These are phyloP conservation scores for Melanogaster broomeanus DNA, from an alignment of 768 basidiomycete species.

Conservation along the genomic window DNA sequence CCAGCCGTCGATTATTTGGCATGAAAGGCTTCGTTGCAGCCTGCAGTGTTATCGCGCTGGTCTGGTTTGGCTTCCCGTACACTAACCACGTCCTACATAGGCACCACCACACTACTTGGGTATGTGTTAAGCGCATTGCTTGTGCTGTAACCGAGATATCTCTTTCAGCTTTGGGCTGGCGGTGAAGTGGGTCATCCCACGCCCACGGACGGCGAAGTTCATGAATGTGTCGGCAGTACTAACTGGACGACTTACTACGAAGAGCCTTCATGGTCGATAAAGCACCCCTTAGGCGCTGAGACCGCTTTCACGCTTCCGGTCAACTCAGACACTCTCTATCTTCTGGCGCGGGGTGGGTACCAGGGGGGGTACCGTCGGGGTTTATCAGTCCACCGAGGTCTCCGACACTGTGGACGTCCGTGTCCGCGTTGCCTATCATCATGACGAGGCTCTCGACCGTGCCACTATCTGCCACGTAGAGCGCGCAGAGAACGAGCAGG, in stretches of 20 bases:
- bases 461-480: conserved; percentile 33
- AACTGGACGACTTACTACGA: conserved; percentile 28
- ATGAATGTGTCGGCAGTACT: conserved; percentile 15
- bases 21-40: conserved; percentile 10
- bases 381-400: conserved; percentile 30
- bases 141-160: background rate
- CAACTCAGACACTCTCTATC: conserved; percentile 29
- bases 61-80: conserved; percentile 14
- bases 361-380: conserved; percentile 29
- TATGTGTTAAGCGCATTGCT: background rate
- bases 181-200: background rate
- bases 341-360: conserved; percentile 30
- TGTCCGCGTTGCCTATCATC: conserved; percentile 24
- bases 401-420: conserved; percentile 31
- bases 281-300: conserved; percentile 27
- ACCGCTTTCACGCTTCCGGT: conserved; percentile 31
- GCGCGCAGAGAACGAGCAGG: conserved; percentile 22
- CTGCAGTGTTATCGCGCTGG: conserved; percentile 5
- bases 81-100: conserved; percentile 1
- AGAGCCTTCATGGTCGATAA: conserved; percentile 20
- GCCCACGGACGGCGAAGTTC: conserved; percentile 1
- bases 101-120: conserved; percentile 1
- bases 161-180: conserved; percentile 6
- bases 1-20: background rate
- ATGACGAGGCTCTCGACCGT: conserved; percentile 17